Evolutionary conservation across 805 yeast species (phyloP).

Genomic region (Hemisphaericaspora nanyangensis): DNA sequence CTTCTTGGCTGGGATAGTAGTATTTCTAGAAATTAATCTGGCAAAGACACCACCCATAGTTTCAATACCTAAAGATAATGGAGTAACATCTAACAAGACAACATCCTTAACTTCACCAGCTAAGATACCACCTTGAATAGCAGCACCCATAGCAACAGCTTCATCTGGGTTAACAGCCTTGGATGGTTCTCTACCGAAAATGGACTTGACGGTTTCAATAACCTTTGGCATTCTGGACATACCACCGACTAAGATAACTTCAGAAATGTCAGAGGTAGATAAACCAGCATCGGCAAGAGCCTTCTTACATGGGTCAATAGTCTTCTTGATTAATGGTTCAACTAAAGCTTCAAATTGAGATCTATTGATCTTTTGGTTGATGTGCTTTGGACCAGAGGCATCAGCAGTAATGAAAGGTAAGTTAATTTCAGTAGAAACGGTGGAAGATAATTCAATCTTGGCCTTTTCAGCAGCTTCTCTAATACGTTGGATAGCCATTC

Average conservation of each 20-base stretch:
- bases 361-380: conserved; percentile 65
- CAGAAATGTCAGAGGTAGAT: conserved; percentile 62
- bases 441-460: conserved; percentile 78
- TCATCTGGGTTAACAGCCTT: conserved; percentile 94
- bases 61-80: conserved; percentile 92
- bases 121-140: conserved; percentile 94
- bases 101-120: conserved; percentile 95
- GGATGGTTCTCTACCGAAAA: conserved; percentile 81
- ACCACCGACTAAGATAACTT: conserved; percentile 85
- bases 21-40: conserved; percentile 84
- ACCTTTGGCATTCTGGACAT: conserved; percentile 93
- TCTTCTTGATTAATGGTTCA: conserved; percentile 66
- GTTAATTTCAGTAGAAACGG: conserved; percentile 69
- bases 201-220: conserved; percentile 65
- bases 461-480: conserved; percentile 89
- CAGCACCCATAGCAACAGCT: conserved; percentile 95
- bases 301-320: conserved; percentile 74
- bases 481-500: conserved; percentile 80
- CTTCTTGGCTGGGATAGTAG: conserved; percentile 95
- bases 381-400: conserved; percentile 77
- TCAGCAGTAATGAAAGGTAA: conserved; percentile 86
- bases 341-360: conserved; percentile 65
- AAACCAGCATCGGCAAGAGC: conserved; percentile 80
- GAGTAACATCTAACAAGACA: conserved; percentile 82
- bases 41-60: conserved; percentile 98